Percentiles rank a stretch among this genome's conserved stretches.
Conservation (phyloP, 2,329 filamentous ascomycete genomes). For the Ophiostoma piceae region DNA sequence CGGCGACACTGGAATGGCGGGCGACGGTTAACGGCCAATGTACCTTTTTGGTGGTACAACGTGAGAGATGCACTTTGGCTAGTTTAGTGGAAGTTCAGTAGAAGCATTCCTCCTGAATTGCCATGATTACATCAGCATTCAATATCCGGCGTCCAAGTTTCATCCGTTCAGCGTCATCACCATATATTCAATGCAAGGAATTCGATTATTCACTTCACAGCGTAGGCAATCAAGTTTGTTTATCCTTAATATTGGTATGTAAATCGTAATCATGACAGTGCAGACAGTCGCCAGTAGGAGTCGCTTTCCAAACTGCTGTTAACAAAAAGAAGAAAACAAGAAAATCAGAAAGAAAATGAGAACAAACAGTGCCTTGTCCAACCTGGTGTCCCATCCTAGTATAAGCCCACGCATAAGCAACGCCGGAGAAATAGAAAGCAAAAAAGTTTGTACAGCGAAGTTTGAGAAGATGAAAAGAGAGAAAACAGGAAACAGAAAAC, state of each 20-base stretch:
- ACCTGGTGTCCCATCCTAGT: not conserved
- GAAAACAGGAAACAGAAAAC: slow-evolving; percentile 15
- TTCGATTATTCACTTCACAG: not conserved
- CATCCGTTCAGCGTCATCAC: not conserved
- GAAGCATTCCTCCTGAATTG: not conserved
- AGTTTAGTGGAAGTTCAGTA: not conserved
- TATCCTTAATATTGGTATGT: not conserved
- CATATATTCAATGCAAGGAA: no score
- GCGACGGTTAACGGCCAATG: not conserved
- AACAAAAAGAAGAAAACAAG: not conserved
- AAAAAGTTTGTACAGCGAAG: slow-evolving; percentile 19
- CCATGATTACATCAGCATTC: not conserved
- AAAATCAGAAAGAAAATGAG: not conserved
- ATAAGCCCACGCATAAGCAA: slow-evolving; percentile 14
- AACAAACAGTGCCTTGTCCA: slow-evolving; percentile 8
- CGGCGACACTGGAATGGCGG: slow-evolving; percentile 22
- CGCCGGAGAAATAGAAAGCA: slow-evolving; percentile 10
- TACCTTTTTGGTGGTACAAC: slow-evolving; percentile 6
- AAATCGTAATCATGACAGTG: slow-evolving; percentile 10
- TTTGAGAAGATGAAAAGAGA: not conserved
- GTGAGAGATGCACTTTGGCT: not conserved
- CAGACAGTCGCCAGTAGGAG: slow-evolving; percentile 7
- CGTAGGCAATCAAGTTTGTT: not conserved
- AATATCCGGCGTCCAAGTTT: not conserved
- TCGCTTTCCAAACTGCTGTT: slow-evolving; percentile 2